Conservation (phyloP, 495 filamentous ascomycete genomes). For the Aspergillus steynii region DNA sequence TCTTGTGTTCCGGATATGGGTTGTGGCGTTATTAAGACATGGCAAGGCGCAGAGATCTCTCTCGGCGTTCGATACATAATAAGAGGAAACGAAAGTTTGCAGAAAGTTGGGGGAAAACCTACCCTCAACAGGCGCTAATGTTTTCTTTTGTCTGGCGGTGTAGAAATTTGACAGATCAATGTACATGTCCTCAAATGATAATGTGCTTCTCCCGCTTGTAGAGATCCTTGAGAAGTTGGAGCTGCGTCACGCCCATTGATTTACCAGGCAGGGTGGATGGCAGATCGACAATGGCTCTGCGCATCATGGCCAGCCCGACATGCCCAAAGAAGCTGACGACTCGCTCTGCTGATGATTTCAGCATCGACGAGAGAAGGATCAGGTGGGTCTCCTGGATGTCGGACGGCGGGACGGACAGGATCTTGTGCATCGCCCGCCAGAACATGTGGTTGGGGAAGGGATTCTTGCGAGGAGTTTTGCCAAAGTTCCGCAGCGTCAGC, state of each 20-base stretch:
- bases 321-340: slow-evolving; percentile 78
- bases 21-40: not conserved
- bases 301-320: slow-evolving; percentile 62
- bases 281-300: slow-evolving; percentile 65
- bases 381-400: slow-evolving; percentile 77
- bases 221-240: slow-evolving; percentile 60
- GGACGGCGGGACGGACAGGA: slow-evolving; percentile 66
- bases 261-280: slow-evolving; percentile 53
- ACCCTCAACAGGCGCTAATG: not conserved
- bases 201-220: slow-evolving; percentile 62
- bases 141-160: not conserved
- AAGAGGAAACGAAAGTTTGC: too few species aligned
- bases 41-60: not conserved
- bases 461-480: slow-evolving; percentile 61
- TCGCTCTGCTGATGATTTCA: slow-evolving; percentile 66
- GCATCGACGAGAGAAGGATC: slow-evolving; percentile 72
- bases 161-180: not conserved
- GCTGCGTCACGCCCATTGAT: slow-evolving; percentile 55
- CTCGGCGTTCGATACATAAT: not conserved
- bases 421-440: slow-evolving; percentile 72
- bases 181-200: slow-evolving; percentile 37
- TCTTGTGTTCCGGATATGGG: too few species aligned
- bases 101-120: not conserved
- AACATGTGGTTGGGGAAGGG: slow-evolving; percentile 79
- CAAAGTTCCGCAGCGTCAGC: slow-evolving; percentile 78